Percentiles rank a stretch among this genome's conserved stretches.
These are phyloP conservation scores for Deuterostichococcus epilithicus DNA, from an alignment of 139 green algal genomes.

Conservation along the genomic window DNA sequence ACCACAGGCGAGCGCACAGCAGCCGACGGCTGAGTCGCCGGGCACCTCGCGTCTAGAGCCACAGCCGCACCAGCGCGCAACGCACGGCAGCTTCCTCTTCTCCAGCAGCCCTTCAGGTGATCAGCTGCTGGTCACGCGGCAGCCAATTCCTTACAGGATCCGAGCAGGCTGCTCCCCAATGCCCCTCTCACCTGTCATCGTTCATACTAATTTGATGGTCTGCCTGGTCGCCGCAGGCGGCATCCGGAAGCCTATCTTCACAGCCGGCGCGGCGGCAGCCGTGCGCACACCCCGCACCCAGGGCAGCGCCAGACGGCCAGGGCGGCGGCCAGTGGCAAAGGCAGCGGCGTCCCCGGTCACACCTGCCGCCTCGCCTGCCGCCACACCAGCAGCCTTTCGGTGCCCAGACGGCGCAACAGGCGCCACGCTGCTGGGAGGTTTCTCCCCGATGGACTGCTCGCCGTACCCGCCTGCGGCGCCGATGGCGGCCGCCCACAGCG, in stretches of 20 bases:
- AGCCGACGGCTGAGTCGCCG: neutral
- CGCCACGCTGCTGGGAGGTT: neutral
- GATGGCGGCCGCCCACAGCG: too few species aligned
- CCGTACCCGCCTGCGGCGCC: neutral
- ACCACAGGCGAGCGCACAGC: neutral
- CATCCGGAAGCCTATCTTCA: neutral
- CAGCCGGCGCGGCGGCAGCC: neutral
- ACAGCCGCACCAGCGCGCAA: neutral
- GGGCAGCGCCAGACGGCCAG: too few species aligned
- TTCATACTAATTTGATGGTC: neutral
- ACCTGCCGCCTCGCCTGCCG: too few species aligned
- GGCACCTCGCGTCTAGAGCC: too few species aligned
- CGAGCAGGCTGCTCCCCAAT: too few species aligned
- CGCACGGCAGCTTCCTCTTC: neutral
- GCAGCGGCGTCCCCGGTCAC: too few species aligned
- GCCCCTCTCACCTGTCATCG: too few species aligned
- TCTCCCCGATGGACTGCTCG: neutral
- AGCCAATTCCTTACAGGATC: too few species aligned
- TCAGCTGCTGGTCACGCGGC: too few species aligned
- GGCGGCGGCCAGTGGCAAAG: too few species aligned
- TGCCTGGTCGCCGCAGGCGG: neutral
- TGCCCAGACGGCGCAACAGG: too few species aligned
- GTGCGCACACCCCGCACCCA: too few species aligned
- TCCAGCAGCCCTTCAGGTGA: neutral
- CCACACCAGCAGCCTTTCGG: neutral